Evolutionary conservation across 148 eudicot species (phyloP), one percentile per base, ranked within the genome.

Genomic region (Limonium bicolor): DNA sequence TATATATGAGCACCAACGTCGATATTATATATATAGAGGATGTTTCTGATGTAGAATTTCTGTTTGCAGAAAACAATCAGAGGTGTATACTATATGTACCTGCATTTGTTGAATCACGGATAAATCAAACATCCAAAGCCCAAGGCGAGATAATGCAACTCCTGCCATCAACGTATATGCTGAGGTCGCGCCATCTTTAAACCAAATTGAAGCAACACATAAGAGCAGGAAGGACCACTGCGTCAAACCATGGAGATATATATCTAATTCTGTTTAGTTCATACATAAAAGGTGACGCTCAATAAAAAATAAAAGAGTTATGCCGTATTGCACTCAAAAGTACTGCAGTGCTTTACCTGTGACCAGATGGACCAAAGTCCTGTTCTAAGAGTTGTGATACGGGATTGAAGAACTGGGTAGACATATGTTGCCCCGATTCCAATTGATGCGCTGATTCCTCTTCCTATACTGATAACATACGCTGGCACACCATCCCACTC

Each of bases 351-450:
- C 23, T 2, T 5, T 20, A 88, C 96, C 94, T 88, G 96, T 62
- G 80, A 79, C 96, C 96, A 88, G 59, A 83, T 72, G 31, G 96
- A 77, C 96, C 96, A 88, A 46, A 88, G 71, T 51, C 96, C 96
- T 11, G 94, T 80, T 48, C 94, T 66, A 21, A 83, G 70, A 10
- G 81, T 72, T 23, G 86, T 71, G 37, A 83, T 72, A 7, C 58
- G 76, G 32, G 86, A 74, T 48, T 83, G 71, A 25, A 88, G 24
- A 20, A 77, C 20, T 3, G 96, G 96, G 62, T 83, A 88, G 28
- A 70, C 31, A 63, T 69, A 88, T 3, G 96, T 88, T 39, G 94
- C 94, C 7, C 70, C 43, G 57, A 88, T 80, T 51, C 96, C 96
- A 21, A 88, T 57, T 27, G 60, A 65, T 36, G 96, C 96, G 28